phyloP scores from a whole-genome alignment of 73 alveolate species.

The Blepharisma stoltei region DNA sequence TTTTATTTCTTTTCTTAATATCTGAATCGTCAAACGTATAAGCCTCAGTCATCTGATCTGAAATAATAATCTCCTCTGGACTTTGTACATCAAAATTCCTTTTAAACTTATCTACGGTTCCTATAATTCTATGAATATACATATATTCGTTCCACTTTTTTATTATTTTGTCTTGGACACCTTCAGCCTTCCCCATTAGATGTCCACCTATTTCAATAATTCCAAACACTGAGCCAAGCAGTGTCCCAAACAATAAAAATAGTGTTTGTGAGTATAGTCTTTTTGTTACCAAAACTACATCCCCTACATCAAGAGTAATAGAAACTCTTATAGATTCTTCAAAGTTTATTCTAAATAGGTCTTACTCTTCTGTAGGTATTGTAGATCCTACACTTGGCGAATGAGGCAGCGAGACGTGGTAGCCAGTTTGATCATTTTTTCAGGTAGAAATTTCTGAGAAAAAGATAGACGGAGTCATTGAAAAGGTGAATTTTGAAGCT shows the following conservation, averaged over 20 bases:
- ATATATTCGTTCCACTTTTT: too few relatives aligned
- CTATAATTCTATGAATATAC: too few relatives aligned
- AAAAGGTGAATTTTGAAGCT: neutral
- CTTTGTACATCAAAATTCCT: too few relatives aligned
- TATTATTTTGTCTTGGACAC: too few relatives aligned
- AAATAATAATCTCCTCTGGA: too few relatives aligned
- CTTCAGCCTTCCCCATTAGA: neutral
- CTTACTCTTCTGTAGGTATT: neutral
- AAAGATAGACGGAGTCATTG: slow-evolving; percentile 18
- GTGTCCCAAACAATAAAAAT: neutral
- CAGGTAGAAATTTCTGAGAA: neutral
- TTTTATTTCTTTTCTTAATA: too few relatives aligned
- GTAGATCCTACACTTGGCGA: neutral
- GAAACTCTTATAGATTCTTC: neutral
- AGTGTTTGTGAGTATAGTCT: neutral
- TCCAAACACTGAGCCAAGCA: slow-evolving; percentile 24
- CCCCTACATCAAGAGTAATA: neutral
- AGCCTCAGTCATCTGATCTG: too few relatives aligned
- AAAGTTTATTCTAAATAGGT: neutral
- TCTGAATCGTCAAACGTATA: too few relatives aligned
- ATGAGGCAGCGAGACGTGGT: neutral
- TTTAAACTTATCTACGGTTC: too few relatives aligned
- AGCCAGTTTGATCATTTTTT: slow-evolving; percentile 4
- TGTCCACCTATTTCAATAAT: neutral
- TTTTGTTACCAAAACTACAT: neutral